Evolutionary conservation across 139 green algal genomes (phyloP), one percentile per base, ranked within the genome.

Genomic region (Tetraselmis chui): DNA sequence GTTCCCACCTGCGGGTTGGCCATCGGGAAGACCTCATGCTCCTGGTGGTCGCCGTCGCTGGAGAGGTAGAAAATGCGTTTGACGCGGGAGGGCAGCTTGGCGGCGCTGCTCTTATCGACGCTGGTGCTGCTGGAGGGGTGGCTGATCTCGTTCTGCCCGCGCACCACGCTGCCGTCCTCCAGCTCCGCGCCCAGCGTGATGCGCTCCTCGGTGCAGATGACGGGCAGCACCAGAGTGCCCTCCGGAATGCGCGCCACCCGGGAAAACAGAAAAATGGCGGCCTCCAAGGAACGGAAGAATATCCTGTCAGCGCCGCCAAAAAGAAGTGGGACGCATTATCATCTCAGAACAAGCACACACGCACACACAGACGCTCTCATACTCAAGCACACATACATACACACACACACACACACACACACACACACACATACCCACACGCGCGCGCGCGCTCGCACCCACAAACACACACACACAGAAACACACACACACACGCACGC

Each of bases 201-300:
- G 78, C 93, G 90, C 82, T 97, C 94, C 87, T 98, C 96, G 2
- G 95, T 98, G 80, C 89, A 91, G 76, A 99, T 96, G 80, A 90
- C 93, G 1, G 97, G 97, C 81, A 98, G 87, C 59, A 99, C 95
- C 0, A 89, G 77, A 23, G 86, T 90, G 31, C 90, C 90, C 59
- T 88, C 82, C 1, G 93, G 93, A 30, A 96, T 93, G 80, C 90
- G 85, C 0, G 87, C 89, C 29, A 98, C 94, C 0, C 92, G 86
- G 1, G 85, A 92, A 82, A 98, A 99, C 29, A 99, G 88, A 88
- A 99, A 99, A 75, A 99, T 97, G 32, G 97, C 96, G 0, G 95
- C 95, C 80, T 99, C 97, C 82, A 99, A 86, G 1, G 95, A 98
- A 24, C 92, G 87, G 90, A 99, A 99, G 88, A 99, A 99, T 2